Conservation (phyloP, 1,284 basidiomycete species). For the Cutaneotrichosporon curvatum region DNA sequence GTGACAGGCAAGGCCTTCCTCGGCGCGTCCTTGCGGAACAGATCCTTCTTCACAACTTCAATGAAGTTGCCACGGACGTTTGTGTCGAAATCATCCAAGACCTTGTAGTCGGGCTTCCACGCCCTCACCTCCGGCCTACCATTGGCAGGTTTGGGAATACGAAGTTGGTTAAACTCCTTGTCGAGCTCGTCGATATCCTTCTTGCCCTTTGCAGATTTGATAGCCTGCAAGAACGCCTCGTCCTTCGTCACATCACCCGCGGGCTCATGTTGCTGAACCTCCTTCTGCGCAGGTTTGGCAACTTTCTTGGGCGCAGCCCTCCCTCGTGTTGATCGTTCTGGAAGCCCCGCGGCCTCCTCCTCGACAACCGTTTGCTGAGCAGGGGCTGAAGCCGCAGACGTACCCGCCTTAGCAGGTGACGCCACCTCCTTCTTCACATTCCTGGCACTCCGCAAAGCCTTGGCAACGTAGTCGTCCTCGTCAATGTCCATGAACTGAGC, state of each 20-base stretch:
- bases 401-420: background rate
- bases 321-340: constrained; percentile 7
- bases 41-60: constrained; percentile 54
- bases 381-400: background rate
- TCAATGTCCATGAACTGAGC: constrained; percentile 27
- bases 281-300: background rate
- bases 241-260: constrained; percentile 26
- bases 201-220: constrained; percentile 27
- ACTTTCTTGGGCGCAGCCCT: background rate
- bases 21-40: constrained; percentile 49
- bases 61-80: constrained; percentile 77
- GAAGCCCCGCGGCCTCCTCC: constrained; percentile 18
- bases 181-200: constrained; percentile 58
- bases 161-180: constrained; percentile 72
- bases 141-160: constrained; percentile 63
- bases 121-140: constrained; percentile 21
- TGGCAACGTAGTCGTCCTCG: constrained; percentile 18
- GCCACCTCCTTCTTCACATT: background rate
- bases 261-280: background rate
- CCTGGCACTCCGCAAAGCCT: constrained; percentile 1
- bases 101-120: constrained; percentile 21
- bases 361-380: constrained; percentile 10
- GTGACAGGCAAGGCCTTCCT: constrained; percentile 22
- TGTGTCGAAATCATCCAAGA: constrained; percentile 67
- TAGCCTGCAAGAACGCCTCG: constrained; percentile 37